Base-by-base conservation (phyloP, 352 stramenopile genomes). In the Phytopythium helicoides region DNA sequence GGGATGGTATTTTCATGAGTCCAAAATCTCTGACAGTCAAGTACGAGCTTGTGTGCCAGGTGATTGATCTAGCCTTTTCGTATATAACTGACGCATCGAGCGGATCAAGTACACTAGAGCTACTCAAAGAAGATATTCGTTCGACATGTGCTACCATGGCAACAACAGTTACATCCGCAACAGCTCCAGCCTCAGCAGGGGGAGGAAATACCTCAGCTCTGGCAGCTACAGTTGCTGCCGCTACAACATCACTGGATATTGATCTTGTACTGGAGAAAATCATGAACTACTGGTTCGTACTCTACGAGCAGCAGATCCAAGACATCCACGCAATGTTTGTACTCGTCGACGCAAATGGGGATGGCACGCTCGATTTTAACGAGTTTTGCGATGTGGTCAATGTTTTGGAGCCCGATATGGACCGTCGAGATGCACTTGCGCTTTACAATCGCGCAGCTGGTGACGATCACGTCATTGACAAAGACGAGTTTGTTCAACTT, bases 381-480 rank as follows among this genome's bases (percentile, higher is more conserved):
- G 81, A 90, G 53, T 92, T 90, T 41, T 87, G 73, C 35, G 73
- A 83, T 18, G 53, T 92, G 7, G 81, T 88, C 21, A 62, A 64
- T 12, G 66, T 78, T 25, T 50, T 92, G 1, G 81, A 92, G 52
- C 76, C 81, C 0, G 64, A 62, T 5, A 87, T 92, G 62, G 73
- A 85, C 19, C 73, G 79, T 19, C 76, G 77, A 5, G 76, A 92
- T 22, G 66, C 61, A 3, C 51, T 90, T 18, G 52, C 60, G 28
- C 58, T 90, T 22, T 90, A 90, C 51, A 87, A 86, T 47, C 65
- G 70, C 19, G 76, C 78, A 6, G 76, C 77, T 28, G 76, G 76
- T 6, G 76, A 87, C 15, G 77, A 92, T 50, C 71, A 89, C 22
- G 75, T 89, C n/a, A 87, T 90, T 28, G 82, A 89, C 49, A 86